A percentile compares a stretch with the other conserved stretches of the same genome.
Conservation (phyloP, 2,329 filamentous ascomycete species). For the Emergomyces orientalis region DNA sequence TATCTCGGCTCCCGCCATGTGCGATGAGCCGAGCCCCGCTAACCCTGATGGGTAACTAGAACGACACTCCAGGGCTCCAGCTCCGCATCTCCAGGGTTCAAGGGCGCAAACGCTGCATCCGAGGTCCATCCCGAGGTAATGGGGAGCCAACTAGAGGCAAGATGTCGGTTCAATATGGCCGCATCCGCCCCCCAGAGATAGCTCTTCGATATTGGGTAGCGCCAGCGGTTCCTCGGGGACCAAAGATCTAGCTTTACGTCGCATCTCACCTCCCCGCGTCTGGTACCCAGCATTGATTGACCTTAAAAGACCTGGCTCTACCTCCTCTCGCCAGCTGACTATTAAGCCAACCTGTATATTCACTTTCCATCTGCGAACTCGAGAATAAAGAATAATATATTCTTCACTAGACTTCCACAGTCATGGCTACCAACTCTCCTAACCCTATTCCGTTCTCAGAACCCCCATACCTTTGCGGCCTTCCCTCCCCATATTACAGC, state of each 20-base stretch:
- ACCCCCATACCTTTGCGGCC: constrained; percentile 59
- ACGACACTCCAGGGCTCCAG: not conserved
- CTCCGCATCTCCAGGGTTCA: not conserved
- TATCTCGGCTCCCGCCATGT: not conserved
- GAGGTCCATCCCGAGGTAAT: constrained; percentile 3
- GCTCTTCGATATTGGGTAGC: not conserved
- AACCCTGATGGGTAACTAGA: not conserved
- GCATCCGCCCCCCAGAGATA: not conserved
- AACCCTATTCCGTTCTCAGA: constrained; percentile 58
- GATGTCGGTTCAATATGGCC: not conserved
- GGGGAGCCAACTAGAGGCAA: not conserved
- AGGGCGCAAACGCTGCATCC: not conserved
- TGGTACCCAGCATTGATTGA: not conserved
- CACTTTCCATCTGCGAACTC: not conserved
- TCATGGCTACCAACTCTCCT: constrained; percentile 24
- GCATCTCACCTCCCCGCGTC: not conserved
- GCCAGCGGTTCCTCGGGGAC: not conserved
- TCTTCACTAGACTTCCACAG: constrained; percentile 11
- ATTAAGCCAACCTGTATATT: not conserved
- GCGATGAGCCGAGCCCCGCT: not conserved
- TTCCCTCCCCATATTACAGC: constrained; percentile 64
- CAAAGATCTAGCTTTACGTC: not conserved
- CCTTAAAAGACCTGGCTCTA: not conserved
- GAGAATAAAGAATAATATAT: constrained; percentile 22
- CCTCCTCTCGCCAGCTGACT: not conserved